Conservation (phyloP, 768 basidiomycete genomes). For the Xanthoconium purpureum region DNA sequence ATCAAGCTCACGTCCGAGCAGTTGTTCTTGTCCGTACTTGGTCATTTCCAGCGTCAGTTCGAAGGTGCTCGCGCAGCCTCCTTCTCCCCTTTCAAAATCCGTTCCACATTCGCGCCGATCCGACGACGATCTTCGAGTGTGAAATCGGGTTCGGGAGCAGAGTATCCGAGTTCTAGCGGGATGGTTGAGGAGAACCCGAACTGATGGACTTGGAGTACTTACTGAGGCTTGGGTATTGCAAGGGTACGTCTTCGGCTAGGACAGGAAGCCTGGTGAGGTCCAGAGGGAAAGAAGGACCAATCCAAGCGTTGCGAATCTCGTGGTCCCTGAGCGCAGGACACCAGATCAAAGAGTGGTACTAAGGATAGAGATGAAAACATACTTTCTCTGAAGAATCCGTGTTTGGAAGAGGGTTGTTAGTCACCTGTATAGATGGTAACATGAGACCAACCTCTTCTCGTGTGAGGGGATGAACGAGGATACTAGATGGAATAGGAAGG, state of each 20-base stretch:
- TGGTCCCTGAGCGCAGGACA: slow-evolving; percentile 51
- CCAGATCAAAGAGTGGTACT: background rate
- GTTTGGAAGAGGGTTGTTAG: background rate
- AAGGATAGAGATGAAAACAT: slow-evolving; percentile 12
- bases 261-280: slow-evolving; percentile 57
- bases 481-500: slow-evolving; percentile 39
- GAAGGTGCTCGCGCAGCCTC: slow-evolving; percentile 65
- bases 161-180: slow-evolving; percentile 63
- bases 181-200: background rate
- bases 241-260: slow-evolving; percentile 50
- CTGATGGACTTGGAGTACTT: slow-evolving; percentile 21
- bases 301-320: slow-evolving; percentile 66
- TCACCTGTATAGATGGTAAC: background rate
- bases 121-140: slow-evolving; percentile 60
- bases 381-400: slow-evolving; percentile 45
- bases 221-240: slow-evolving; percentile 69
- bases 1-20: no score
- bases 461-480: slow-evolving; percentile 74
- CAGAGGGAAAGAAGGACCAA: slow-evolving; percentile 67
- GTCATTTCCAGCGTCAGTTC: background rate
- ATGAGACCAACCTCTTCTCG: slow-evolving; percentile 54
- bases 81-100: slow-evolving; percentile 55
- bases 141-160: slow-evolving; percentile 46
- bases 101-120: slow-evolving; percentile 60
- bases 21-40: no score